These are phyloP conservation scores for Epichloe bromicola DNA, from an alignment of 2,329 filamentous ascomycete species.

Conservation along the genomic window DNA sequence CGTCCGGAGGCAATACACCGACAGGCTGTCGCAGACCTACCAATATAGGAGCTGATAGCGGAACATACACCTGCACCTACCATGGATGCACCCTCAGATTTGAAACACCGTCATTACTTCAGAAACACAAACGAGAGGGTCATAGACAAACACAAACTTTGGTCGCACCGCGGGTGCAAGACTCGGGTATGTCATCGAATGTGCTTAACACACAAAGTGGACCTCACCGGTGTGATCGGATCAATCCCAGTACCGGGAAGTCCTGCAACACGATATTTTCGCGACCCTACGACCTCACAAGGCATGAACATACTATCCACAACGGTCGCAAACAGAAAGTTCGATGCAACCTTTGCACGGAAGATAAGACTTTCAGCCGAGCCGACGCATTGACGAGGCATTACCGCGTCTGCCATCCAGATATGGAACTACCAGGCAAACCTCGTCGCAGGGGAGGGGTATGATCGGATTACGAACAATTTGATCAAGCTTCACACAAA, in stretches of 20 bases:
- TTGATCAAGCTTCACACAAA: too few relatives aligned
- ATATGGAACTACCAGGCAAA: conserved; percentile 67
- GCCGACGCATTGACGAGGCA: conserved; percentile 91
- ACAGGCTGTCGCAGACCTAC: conserved; percentile 37
- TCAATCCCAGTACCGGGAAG: conserved; percentile 91
- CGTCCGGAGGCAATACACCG: conserved; percentile 21
- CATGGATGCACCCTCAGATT: conserved; percentile 83
- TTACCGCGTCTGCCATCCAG: conserved; percentile 87
- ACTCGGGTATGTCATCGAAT: conserved; percentile 33
- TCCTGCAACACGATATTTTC: conserved; percentile 92
- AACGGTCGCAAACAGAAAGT: conserved; percentile 92
- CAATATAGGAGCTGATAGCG: conserved; percentile 58
- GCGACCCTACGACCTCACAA: conserved; percentile 86
- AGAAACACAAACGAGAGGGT: conserved; percentile 91
- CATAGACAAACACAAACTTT: conserved; percentile 60
- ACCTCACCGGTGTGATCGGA: conserved; percentile 82
- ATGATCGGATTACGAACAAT: not conserved
- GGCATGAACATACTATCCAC: conserved; percentile 96
- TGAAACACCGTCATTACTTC: conserved; percentile 71
- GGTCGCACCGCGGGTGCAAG: conserved; percentile 14
- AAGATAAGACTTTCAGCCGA: conserved; percentile 94
- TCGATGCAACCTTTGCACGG: conserved; percentile 79
- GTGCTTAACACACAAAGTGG: conserved; percentile 77
- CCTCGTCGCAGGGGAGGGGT: conserved; percentile 22
- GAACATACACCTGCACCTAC: conserved; percentile 93